phyloP scores from a whole-genome alignment of 257 asterid genomes.

The Solanum raphanifolium region DNA sequence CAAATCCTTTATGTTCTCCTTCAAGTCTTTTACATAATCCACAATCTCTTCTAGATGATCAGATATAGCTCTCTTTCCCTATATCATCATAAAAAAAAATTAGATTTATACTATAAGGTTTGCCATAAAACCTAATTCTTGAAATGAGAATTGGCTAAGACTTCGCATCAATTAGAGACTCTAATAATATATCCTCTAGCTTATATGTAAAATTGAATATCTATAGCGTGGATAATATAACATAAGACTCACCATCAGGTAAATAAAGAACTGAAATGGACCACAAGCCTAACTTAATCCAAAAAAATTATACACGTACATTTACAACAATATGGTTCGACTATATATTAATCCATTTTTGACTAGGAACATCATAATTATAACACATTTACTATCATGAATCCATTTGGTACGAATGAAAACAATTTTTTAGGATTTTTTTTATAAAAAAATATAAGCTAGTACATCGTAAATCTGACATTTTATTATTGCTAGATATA shows the following conservation, averaged over 20 bases:
- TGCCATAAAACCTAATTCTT: not conserved
- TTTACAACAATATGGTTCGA: not conserved
- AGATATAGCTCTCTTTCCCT: conserved; percentile 2
- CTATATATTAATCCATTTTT: not conserved
- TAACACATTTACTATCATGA: not conserved
- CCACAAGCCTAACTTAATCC: not conserved
- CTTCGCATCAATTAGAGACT: not conserved
- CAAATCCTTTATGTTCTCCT: not conserved
- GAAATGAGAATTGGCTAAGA: not conserved
- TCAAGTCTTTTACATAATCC: not conserved
- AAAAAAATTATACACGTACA: too few species aligned
- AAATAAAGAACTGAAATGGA: not conserved
- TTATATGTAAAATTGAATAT: not conserved
- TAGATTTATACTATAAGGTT: not conserved
- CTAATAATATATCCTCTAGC: not conserved
- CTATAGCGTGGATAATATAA: not conserved
- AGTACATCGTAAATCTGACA: not conserved
- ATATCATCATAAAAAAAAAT: not conserved
- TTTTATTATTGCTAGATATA: not conserved
- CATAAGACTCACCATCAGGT: not conserved
- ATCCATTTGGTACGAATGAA: not conserved
- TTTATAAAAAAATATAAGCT: not conserved
- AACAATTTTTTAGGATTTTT: not conserved
- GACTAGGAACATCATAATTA: not conserved
- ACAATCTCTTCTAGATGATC: conserved; percentile 1